Conservation (phyloP, 73 alveolate genomes). For the Tetrahymena thermophila region DNA sequence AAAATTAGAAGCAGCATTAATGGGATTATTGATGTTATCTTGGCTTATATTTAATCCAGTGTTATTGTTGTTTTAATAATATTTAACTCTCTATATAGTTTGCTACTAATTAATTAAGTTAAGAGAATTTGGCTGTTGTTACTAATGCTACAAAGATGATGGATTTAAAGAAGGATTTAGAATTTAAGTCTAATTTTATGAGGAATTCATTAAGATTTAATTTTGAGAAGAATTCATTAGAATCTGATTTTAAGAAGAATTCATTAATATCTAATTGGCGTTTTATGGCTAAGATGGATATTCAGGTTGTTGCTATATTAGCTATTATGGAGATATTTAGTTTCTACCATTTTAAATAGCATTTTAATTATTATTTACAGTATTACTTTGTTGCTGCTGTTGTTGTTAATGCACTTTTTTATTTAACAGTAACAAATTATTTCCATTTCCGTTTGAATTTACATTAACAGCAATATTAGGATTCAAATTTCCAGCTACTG, state of each 20-base stretch:
- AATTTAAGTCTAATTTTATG: not conserved
- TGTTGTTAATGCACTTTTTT: not conserved
- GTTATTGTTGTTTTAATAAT: not conserved
- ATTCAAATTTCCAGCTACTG: not conserved
- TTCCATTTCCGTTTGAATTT: not conserved
- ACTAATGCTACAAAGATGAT: not conserved
- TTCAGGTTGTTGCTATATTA: not conserved
- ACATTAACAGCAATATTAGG: not conserved
- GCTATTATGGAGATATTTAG: not conserved
- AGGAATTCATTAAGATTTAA: not conserved
- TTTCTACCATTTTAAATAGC: not conserved
- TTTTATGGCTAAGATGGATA: not conserved
- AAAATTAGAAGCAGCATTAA: not conserved
- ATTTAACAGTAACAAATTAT: not conserved
- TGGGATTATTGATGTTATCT: not conserved
- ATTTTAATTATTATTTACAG: not conserved
- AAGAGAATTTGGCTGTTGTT: not conserved
- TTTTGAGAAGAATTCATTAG: not conserved
- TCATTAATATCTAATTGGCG: not conserved
- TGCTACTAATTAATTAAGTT: not conserved
- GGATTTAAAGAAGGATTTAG: not conserved
- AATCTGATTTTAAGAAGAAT: not conserved
- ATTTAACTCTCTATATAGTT: not conserved
- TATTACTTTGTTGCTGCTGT: not conserved
- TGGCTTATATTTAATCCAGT: not conserved